Evolutionary conservation across 768 basidiomycete species (phyloP).

Genomic region (Lactarius hatsudake): DNA sequence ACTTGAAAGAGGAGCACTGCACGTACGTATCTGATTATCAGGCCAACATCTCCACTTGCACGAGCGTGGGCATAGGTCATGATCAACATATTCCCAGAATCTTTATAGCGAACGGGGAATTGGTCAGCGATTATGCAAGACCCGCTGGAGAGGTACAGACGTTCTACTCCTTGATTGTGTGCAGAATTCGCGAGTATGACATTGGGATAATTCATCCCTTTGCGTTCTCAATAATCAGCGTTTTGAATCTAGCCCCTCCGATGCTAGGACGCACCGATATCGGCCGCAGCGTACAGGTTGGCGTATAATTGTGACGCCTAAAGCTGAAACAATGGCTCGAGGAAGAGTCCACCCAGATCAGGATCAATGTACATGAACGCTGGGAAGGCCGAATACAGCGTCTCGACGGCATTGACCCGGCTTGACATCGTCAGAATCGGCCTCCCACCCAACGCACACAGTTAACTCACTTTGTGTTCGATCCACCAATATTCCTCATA

Average conservation of each 20-base stretch:
- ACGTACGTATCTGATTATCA: constrained; percentile 30
- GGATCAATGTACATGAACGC: constrained; percentile 55
- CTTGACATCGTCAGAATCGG: constrained; percentile 3
- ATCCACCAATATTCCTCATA: constrained; percentile 37
- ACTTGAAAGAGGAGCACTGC: no score
- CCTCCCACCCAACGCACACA: no score
- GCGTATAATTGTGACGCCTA: constrained; percentile 23
- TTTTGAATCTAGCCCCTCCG: no score
- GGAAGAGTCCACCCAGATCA: constrained; percentile 37
- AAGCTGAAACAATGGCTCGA: constrained; percentile 30
- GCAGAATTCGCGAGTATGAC: background rate
- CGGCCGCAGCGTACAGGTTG: constrained; percentile 20
- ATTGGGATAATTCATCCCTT: constrained; percentile 10
- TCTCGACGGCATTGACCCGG: constrained; percentile 50
- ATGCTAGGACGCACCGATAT: constrained; percentile 25
- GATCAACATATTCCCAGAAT: constrained; percentile 38
- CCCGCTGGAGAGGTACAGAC: background rate
- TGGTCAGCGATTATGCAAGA: background rate
- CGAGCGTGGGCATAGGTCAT: constrained; percentile 35
- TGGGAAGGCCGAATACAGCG: constrained; percentile 51
- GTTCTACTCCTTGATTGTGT: constrained; percentile 9
- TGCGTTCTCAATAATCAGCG: background rate
- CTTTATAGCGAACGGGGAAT: background rate
- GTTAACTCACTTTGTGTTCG: background rate
- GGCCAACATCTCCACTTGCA: constrained; percentile 27